Percentiles rank a stretch among this genome's conserved stretches.
Evolutionary conservation across 2,329 filamentous ascomycete genomes (phyloP).

Genomic region (Sporothrix humicola): DNA sequence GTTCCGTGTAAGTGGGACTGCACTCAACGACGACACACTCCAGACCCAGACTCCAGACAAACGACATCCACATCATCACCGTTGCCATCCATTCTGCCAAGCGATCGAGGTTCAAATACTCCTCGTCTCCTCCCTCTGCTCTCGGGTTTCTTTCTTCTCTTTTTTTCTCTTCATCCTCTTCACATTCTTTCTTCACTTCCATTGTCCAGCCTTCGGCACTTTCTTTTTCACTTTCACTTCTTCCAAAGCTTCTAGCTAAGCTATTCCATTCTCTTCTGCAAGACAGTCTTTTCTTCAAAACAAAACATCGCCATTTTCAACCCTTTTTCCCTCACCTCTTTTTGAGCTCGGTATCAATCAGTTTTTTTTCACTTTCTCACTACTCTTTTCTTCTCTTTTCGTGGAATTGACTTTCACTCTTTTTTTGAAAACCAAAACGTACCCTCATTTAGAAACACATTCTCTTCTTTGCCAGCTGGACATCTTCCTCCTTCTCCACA

Average conservation of each 20-base stretch:
- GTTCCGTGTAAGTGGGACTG: conserved; percentile 19
- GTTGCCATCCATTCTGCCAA: neutral
- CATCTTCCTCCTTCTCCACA: neutral
- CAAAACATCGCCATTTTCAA: neutral
- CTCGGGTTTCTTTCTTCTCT: conserved; percentile 16
- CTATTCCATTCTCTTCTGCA: conserved; percentile 38
- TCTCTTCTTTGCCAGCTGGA: conserved; percentile 26
- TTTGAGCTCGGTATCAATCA: conserved; percentile 23
- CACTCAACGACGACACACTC: neutral
- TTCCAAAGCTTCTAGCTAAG: conserved; percentile 33
- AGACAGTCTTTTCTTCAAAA: conserved; percentile 30
- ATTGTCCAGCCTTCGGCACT: conserved; percentile 14
- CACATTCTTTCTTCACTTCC: conserved; percentile 21
- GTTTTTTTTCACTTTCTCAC: conserved; percentile 33
- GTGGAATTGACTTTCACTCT: conserved; percentile 30
- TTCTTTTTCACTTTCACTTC: conserved; percentile 35
- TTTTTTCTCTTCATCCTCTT: conserved; percentile 20
- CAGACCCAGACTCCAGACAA: too few relatives aligned
- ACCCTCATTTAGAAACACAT: conserved; percentile 18
- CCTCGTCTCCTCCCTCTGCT: conserved; percentile 26
- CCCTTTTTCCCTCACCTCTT: neutral
- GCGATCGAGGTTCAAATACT: conserved; percentile 28
- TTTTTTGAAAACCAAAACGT: neutral
- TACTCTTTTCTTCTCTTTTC: conserved; percentile 40
- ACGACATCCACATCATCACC: conserved; percentile 1